Percentiles rank a stretch among this genome's conserved stretches.
phyloP scores from a whole-genome alignment of 176 grass and related monocot genomes.

The Oryza glumipatula region DNA sequence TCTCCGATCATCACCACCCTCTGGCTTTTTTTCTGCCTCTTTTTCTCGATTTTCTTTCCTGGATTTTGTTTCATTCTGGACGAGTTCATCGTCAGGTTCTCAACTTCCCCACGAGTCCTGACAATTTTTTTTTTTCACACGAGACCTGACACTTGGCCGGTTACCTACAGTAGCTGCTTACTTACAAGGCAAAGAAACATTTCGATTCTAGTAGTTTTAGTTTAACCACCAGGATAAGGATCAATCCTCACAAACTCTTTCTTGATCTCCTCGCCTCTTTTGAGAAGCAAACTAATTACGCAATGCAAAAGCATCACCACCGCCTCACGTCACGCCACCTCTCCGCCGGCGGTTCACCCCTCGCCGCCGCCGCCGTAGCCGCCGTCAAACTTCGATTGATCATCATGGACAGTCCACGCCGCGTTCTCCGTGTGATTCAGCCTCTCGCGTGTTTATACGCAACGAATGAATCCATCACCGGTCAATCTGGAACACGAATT shows the following conservation, averaged over 20 bases:
- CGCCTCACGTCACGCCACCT: slow-evolving; percentile 16
- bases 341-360: not conserved
- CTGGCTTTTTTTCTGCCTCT: not conserved
- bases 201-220: not conserved
- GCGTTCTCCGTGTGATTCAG: not conserved
- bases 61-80: not conserved
- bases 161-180: not conserved
- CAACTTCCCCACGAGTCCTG: not conserved
- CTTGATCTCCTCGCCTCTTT: too few species aligned
- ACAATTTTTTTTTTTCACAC: not conserved
- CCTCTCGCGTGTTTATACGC: not conserved
- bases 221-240: not conserved
- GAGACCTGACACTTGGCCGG: not conserved
- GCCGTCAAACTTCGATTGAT: not conserved
- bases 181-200: not conserved
- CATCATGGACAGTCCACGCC: not conserved
- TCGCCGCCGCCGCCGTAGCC: not conserved
- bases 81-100: not conserved
- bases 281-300: too few species aligned
- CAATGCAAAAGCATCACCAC: not conserved
- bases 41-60: not conserved
- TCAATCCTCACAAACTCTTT: too few species aligned
- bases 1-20: not conserved
- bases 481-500: not conserved
- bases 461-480: not conserved